Evolutionary conservation across 2,329 filamentous ascomycete species (phyloP).

Genomic region (Zasmidium citrigriseum): DNA sequence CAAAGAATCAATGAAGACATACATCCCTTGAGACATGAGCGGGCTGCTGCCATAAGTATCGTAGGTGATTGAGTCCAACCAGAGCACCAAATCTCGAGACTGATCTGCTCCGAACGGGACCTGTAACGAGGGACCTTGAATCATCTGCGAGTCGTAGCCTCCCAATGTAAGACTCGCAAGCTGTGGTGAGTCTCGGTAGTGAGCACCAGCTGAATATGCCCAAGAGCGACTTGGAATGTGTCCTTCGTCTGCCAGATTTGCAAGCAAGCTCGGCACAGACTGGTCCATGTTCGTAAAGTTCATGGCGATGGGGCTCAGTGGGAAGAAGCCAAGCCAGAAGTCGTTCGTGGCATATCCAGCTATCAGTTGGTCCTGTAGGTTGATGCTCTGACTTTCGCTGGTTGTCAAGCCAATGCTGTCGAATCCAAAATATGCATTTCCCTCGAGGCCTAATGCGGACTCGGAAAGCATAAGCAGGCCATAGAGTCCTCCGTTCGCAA

Average conservation of each 20-base stretch:
- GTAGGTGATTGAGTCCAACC: constrained; percentile 25
- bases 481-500: constrained; percentile 32
- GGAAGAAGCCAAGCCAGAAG: constrained; percentile 38
- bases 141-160: constrained; percentile 42
- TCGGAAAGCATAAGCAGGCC: constrained; percentile 26
- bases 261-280: constrained; percentile 23
- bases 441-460: constrained; percentile 23
- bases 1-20: constrained; percentile 41
- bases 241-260: constrained; percentile 5
- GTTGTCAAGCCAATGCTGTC: constrained; percentile 33
- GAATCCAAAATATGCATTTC: constrained; percentile 38
- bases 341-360: constrained; percentile 21
- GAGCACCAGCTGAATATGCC: constrained; percentile 32
- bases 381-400: constrained; percentile 23
- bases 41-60: constrained; percentile 26
- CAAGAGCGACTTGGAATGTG: constrained; percentile 18
- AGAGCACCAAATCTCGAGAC: constrained; percentile 6
- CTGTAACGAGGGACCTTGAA: constrained; percentile 30
- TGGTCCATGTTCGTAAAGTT: constrained; percentile 24
- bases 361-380: constrained; percentile 36
- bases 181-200: constrained; percentile 20
- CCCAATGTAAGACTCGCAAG: constrained; percentile 39
- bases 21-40: constrained; percentile 18
- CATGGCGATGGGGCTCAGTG: constrained; percentile 24
- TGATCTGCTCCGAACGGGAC: too few species aligned